Evolutionary conservation across 768 basidiomycete species (phyloP).

Genomic region (Leccinum imitatum): DNA sequence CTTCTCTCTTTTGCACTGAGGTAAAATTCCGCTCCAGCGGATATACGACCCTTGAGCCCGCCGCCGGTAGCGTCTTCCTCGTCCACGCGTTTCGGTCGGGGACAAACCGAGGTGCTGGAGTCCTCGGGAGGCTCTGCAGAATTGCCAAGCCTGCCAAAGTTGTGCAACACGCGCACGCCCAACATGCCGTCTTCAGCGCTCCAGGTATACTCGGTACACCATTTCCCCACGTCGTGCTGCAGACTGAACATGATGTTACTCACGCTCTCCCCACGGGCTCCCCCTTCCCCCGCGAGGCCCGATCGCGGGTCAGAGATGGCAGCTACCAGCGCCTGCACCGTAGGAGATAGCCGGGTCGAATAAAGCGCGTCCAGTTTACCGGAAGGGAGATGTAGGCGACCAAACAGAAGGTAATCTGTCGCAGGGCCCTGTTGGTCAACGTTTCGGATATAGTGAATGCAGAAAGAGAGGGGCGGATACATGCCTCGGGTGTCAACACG

Average conservation of each 20-base stretch:
- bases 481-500: constrained; percentile 74
- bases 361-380: constrained; percentile 89
- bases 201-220: constrained; percentile 93
- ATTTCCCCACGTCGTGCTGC: constrained; percentile 90
- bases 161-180: constrained; percentile 84
- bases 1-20: constrained; percentile 91
- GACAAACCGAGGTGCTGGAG: constrained; percentile 21
- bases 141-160: constrained; percentile 74
- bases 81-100: constrained; percentile 76
- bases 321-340: constrained; percentile 78
- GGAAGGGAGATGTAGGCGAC: constrained; percentile 86
- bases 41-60: constrained; percentile 86
- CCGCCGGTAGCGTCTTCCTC: constrained; percentile 93
- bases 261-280: constrained; percentile 43
- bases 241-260: constrained; percentile 81
- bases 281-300: constrained; percentile 40
- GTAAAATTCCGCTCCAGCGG: constrained; percentile 91
- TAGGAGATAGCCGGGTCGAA: constrained; percentile 75
- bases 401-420: constrained; percentile 91
- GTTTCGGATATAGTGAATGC: constrained; percentile 10
- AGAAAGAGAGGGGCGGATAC: constrained; percentile 21
- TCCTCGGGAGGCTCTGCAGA: constrained; percentile 38
- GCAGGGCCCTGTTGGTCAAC: constrained; percentile 21
- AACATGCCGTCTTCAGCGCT: constrained; percentile 94
- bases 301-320: constrained; percentile 82